Conservation (phyloP, 352 stramenopile species). For the Elongisporangium undulatum region DNA sequence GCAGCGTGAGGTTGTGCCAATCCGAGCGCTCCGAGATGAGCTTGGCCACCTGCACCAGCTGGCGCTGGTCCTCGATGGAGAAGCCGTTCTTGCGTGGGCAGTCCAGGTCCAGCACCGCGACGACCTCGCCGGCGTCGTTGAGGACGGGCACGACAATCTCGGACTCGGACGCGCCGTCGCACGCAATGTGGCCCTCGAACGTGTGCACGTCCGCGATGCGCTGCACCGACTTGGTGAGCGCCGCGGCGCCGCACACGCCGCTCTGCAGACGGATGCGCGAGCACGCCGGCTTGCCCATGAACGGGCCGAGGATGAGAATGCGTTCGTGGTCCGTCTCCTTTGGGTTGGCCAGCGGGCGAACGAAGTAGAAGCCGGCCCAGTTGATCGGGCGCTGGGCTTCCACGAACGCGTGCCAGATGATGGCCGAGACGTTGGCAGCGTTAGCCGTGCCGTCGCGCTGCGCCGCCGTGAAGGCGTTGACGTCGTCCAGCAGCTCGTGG, state of each 20-base stretch:
- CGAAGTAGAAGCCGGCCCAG: slow-evolving; percentile 82
- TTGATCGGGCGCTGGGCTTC: slow-evolving; percentile 62
- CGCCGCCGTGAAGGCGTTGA: slow-evolving; percentile 54
- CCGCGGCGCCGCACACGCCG: slow-evolving; percentile 67
- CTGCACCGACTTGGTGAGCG: slow-evolving; percentile 62
- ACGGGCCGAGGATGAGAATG: slow-evolving; percentile 73
- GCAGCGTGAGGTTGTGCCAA: slow-evolving; percentile 58
- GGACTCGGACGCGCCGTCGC: slow-evolving; percentile 71
- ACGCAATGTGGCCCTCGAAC: slow-evolving; percentile 81
- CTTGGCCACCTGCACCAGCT: slow-evolving; percentile 51
- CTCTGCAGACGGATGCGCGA: slow-evolving; percentile 73
- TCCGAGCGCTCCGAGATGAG: slow-evolving; percentile 54
- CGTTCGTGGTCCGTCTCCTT: slow-evolving; percentile 45
- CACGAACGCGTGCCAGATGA: slow-evolving; percentile 80
- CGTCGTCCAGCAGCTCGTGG: slow-evolving; percentile 51
- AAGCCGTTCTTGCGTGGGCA: slow-evolving; percentile 69
- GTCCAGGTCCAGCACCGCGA: slow-evolving; percentile 79
- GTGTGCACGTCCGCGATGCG: slow-evolving; percentile 69
- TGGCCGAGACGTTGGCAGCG: slow-evolving; percentile 70
- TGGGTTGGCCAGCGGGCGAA: slow-evolving; percentile 53
- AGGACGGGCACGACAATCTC: slow-evolving; percentile 79
- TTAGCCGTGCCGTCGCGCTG: slow-evolving; percentile 82
- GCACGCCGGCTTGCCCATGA: slow-evolving; percentile 81
- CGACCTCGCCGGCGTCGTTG: slow-evolving; percentile 50
- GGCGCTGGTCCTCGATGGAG: slow-evolving; percentile 62